Evolutionary conservation across 495 filamentous ascomycete species (phyloP).

Genomic region (Hypoxylon trugodes): DNA sequence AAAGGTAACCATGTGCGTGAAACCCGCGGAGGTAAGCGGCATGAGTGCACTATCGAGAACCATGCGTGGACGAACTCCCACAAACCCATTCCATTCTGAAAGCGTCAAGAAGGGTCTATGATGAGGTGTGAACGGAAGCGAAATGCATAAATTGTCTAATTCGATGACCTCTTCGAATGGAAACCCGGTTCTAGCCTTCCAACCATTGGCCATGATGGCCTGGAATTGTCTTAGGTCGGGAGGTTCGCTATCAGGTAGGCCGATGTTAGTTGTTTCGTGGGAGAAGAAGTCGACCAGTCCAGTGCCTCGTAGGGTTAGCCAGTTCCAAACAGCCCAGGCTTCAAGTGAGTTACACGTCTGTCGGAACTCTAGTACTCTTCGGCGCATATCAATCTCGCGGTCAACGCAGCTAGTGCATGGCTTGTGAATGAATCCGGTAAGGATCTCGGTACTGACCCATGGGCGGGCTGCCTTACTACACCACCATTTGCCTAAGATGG

Average conservation of each 20-base stretch:
- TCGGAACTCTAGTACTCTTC: neutral
- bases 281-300: slow-evolving; percentile 11
- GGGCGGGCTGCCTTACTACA: neutral
- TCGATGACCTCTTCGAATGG: neutral
- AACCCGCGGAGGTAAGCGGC: too few relatives aligned
- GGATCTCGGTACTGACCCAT: neutral
- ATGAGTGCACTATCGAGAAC: neutral
- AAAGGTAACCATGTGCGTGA: too few relatives aligned
- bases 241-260: neutral
- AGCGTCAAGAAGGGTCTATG: neutral
- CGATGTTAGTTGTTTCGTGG: neutral
- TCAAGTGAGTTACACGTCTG: neutral
- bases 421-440: slow-evolving; percentile 15
- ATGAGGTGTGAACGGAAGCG: slow-evolving; percentile 3
- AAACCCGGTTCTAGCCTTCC: slow-evolving; percentile 13
- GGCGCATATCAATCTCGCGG: slow-evolving; percentile 1
- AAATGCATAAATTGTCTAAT: neutral
- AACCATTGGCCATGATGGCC: slow-evolving; percentile 6
- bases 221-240: neutral
- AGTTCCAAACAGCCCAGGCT: slow-evolving; percentile 24
- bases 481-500: slow-evolving; percentile 19
- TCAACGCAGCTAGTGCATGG: slow-evolving; percentile 18
- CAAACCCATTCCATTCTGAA: slow-evolving; percentile 10
- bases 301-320: slow-evolving; percentile 8
- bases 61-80: neutral